Evolutionary conservation across 768 basidiomycete species (phyloP).

Genomic region (Pleurotus pulmonarius): DNA sequence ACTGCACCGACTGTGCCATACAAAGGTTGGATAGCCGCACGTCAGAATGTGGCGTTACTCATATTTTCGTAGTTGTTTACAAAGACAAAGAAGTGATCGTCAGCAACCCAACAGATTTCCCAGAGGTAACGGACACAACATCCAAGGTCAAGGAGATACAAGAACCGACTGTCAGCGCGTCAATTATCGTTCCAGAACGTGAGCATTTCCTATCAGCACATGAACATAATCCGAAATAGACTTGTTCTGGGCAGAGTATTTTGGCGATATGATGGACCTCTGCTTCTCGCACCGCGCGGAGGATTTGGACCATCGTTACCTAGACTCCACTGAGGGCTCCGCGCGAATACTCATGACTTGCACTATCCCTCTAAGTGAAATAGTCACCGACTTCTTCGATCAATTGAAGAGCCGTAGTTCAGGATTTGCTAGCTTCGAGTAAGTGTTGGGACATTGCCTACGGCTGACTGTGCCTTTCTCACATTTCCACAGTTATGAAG

Average conservation of each 20-base stretch:
- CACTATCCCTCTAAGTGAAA: constrained; percentile 83
- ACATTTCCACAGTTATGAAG: constrained; percentile 71
- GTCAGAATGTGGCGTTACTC: background rate
- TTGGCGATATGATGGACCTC: constrained; percentile 95
- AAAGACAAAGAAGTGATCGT: constrained; percentile 59
- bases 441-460: constrained; percentile 22
- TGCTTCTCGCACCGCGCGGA: constrained; percentile 84
- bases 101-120: constrained; percentile 96
- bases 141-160: constrained; percentile 71
- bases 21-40: constrained; percentile 48
- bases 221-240: background rate
- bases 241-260: constrained; percentile 57
- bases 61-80: constrained; percentile 58
- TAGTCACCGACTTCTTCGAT: constrained; percentile 95
- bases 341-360: constrained; percentile 80
- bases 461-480: background rate
- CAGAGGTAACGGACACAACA: constrained; percentile 66
- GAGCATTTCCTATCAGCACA: constrained; percentile 9
- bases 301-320: constrained; percentile 78
- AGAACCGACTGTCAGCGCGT: constrained; percentile 91
- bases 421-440: constrained; percentile 93
- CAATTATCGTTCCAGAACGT: constrained; percentile 95
- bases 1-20: constrained; percentile 97
- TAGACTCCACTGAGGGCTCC: constrained; percentile 55
- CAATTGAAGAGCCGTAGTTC: constrained; percentile 90